phyloP scores from a whole-genome alignment of 805 yeast species.

The Pichia pseudocactophila region DNA sequence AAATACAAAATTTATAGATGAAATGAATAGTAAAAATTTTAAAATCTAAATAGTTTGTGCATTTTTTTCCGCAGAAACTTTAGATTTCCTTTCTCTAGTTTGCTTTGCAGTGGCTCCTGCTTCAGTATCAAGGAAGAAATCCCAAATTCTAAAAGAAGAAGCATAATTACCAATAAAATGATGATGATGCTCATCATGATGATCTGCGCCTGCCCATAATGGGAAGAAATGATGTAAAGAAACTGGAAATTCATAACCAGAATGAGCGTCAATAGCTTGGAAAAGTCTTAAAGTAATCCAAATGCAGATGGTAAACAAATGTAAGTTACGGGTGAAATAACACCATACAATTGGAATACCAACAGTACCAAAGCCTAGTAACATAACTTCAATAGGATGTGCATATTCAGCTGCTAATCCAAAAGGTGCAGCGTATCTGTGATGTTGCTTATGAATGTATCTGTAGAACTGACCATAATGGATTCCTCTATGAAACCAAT shows the following conservation, averaged over 20 bases:
- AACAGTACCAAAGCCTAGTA: slow-evolving; percentile 91
- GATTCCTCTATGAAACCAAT: slow-evolving; percentile 86
- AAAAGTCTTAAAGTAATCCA: slow-evolving; percentile 86
- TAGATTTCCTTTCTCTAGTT: slow-evolving; percentile 61
- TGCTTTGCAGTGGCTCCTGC: slow-evolving; percentile 76
- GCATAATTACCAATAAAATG: slow-evolving; percentile 94
- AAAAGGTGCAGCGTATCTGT: slow-evolving; percentile 95
- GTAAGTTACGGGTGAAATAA: slow-evolving; percentile 65
- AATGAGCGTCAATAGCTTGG: slow-evolving; percentile 97
- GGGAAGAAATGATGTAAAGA: slow-evolving; percentile 88
- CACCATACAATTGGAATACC: slow-evolving; percentile 89
- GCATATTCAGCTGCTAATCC: slow-evolving; percentile 98
- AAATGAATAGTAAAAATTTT: neutral
- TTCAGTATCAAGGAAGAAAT: slow-evolving; percentile 77
- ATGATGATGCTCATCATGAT: slow-evolving; percentile 95
- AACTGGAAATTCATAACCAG: slow-evolving; percentile 98
- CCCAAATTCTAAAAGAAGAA: slow-evolving; percentile 95
- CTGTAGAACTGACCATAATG: slow-evolving; percentile 87
- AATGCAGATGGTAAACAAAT: slow-evolving; percentile 75
- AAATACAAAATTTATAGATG: neutral
- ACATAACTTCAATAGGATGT: slow-evolving; percentile 87
- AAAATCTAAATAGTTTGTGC: neutral
- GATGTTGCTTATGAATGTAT: slow-evolving; percentile 94
- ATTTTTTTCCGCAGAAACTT: slow-evolving; percentile 38
- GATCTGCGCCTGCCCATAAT: slow-evolving; percentile 98